A percentile compares a stretch with the other conserved stretches of the same genome.
phyloP scores from a whole-genome alignment of 2,329 filamentous ascomycete genomes.

The Phialocephala sp. region DNA sequence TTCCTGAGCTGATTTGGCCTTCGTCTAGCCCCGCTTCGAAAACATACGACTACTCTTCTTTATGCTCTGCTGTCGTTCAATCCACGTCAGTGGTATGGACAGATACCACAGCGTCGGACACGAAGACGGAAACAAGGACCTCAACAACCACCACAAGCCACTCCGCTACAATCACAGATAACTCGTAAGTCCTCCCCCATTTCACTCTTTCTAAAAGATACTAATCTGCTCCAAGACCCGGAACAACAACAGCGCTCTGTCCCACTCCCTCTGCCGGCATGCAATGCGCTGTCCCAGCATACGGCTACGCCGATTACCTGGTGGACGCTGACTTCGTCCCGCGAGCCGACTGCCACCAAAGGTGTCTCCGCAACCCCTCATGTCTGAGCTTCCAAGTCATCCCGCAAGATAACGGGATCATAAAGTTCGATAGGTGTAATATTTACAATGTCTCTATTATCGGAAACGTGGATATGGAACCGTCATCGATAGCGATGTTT shows the following conservation, averaged over 20 bases:
- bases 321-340: neutral
- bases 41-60: slow-evolving; percentile 1
- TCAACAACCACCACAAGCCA: slow-evolving; percentile 3
- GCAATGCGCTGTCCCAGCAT: neutral
- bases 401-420: slow-evolving; percentile 8
- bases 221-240: neutral
- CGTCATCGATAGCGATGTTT: slow-evolving; percentile 8
- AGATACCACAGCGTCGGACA: neutral
- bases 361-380: neutral
- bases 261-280: slow-evolving; percentile 1
- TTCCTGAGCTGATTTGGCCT: neutral
- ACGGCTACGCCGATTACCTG: slow-evolving; percentile 6
- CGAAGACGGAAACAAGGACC: neutral
- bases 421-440: slow-evolving; percentile 13
- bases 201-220: neutral
- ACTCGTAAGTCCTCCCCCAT: neutral
- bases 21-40: neutral
- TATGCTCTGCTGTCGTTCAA: neutral
- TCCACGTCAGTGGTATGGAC: neutral
- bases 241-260: slow-evolving; percentile 14
- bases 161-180: slow-evolving; percentile 9
- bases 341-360: slow-evolving; percentile 5
- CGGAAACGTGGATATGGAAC: slow-evolving; percentile 7
- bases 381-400: slow-evolving; percentile 17
- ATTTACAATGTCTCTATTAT: slow-evolving; percentile 2